phyloP scores from a whole-genome alignment of 2,329 filamentous ascomycete genomes.

The Penicillium italicum region DNA sequence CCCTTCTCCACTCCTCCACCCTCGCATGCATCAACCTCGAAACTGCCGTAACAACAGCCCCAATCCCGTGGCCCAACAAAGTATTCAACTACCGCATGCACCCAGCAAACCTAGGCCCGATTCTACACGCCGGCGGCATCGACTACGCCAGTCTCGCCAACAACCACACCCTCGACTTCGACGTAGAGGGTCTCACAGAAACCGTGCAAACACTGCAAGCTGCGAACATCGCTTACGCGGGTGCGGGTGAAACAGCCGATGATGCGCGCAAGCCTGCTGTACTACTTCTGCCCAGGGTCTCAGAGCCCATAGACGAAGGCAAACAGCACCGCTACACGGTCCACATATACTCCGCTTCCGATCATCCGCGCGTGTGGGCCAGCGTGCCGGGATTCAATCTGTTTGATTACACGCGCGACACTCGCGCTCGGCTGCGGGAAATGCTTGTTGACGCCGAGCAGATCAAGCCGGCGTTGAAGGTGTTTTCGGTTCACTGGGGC shows the following conservation, averaged over 20 bases:
- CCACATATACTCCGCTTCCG: constrained; percentile 37
- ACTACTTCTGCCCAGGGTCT: constrained; percentile 19
- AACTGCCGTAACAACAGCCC: constrained; percentile 35
- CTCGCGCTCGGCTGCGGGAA: constrained; percentile 23
- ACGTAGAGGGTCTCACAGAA: constrained; percentile 33
- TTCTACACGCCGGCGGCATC: constrained; percentile 30
- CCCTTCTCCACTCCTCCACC: constrained; percentile 31
- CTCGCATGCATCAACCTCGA: constrained; percentile 43
- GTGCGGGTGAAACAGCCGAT: constrained; percentile 30
- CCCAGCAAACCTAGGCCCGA: constrained; percentile 33
- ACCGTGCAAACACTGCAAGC: constrained; percentile 30
- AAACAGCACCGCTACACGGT: constrained; percentile 11
- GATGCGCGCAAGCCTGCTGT: constrained; percentile 31
- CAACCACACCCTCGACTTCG: constrained; percentile 42
- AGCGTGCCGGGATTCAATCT: constrained; percentile 35
- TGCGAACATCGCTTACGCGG: constrained; percentile 29
- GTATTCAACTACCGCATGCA: constrained; percentile 43
- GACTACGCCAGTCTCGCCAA: constrained; percentile 40
- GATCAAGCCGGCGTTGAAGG: constrained; percentile 27
- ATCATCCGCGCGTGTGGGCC: constrained; percentile 38
- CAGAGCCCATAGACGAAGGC: background rate
- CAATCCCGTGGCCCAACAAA: constrained; percentile 37
- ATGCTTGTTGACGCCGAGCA: background rate
- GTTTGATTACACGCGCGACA: constrained; percentile 33
- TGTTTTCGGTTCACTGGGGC: constrained; percentile 42